These are phyloP conservation scores for Rosa hybrid DNA, from an alignment of 331 rosid genomes.

Conservation along the genomic window DNA sequence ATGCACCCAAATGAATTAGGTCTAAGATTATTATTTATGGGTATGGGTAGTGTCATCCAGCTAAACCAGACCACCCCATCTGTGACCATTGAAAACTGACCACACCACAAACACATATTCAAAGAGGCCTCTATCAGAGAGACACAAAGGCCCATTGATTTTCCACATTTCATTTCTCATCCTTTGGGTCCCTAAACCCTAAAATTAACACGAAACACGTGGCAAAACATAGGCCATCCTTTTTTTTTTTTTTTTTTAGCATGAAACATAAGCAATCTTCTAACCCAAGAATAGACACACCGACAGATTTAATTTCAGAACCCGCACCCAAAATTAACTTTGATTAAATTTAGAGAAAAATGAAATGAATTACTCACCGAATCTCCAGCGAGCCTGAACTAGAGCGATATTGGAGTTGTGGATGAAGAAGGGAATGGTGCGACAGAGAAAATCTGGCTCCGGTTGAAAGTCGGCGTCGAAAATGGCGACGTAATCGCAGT, in stretches of 20 bases:
- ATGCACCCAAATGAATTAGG: no score
- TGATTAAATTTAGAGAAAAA: not conserved
- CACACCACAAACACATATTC: not conserved
- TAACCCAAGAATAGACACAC: conserved; percentile 41
- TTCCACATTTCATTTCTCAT: not conserved
- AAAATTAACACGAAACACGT: conserved; percentile 23
- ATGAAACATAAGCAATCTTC: not conserved
- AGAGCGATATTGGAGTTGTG: conserved; percentile 78
- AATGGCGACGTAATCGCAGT: conserved; percentile 76
- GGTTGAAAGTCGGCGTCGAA: conserved; percentile 99
- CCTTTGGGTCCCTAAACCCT: conserved; percentile 18
- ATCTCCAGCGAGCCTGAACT: conserved; percentile 91
- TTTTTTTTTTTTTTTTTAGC: no score
- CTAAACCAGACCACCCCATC: not conserved
- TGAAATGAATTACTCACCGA: conserved; percentile 51
- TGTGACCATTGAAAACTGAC: not conserved
- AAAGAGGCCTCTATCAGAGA: not conserved
- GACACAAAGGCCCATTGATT: not conserved
- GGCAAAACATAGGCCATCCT: conserved; percentile 15
- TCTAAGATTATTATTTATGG: no score
- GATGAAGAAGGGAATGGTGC: conserved; percentile 71
- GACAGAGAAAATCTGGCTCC: conserved; percentile 82
- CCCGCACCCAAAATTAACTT: not conserved
- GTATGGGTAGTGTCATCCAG: no score
- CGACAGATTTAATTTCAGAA: conserved; percentile 53